phyloP scores from a whole-genome alignment of 202 grass and related monocot genomes.

The Thinopyrum obtusiflorum region DNA sequence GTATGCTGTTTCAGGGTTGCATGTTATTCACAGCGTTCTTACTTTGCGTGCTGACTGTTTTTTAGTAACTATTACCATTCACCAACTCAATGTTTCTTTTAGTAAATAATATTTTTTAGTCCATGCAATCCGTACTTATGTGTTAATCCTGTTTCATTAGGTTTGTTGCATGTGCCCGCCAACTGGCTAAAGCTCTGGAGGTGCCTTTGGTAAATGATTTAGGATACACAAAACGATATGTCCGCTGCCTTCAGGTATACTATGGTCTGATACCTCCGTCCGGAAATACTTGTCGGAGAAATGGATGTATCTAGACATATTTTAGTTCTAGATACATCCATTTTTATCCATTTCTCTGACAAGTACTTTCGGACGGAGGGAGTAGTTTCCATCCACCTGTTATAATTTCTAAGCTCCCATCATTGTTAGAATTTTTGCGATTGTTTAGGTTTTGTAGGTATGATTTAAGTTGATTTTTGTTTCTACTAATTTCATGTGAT shows the following conservation, averaged over 20 bases:
- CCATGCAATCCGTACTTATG: conserved; percentile 15
- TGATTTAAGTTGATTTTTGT: conserved; percentile 17
- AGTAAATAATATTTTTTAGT: background rate
- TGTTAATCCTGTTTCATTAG: conserved; percentile 37
- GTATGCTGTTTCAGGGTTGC: background rate
- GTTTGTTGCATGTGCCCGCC: conserved; percentile 78
- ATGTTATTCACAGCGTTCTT: background rate
- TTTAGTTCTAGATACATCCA: too few species aligned
- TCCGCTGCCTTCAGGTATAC: conserved; percentile 94
- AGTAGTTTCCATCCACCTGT: conserved; percentile 7
- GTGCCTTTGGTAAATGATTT: conserved; percentile 99
- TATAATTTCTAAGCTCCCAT: background rate
- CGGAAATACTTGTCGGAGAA: too few species aligned
- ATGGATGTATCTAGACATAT: too few species aligned
- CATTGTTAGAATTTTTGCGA: background rate
- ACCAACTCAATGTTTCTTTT: background rate
- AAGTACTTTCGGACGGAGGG: too few species aligned
- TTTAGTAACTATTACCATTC: background rate
- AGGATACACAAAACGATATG: conserved; percentile 99
- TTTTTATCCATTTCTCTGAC: too few species aligned
- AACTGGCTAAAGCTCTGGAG: conserved; percentile 88
- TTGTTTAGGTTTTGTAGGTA: background rate
- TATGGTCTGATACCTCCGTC: background rate
- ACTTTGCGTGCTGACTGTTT: background rate
- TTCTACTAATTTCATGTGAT: conserved; percentile 21